phyloP scores from a whole-genome alignment of 495 filamentous ascomycete genomes.

The Collariella sp. region DNA sequence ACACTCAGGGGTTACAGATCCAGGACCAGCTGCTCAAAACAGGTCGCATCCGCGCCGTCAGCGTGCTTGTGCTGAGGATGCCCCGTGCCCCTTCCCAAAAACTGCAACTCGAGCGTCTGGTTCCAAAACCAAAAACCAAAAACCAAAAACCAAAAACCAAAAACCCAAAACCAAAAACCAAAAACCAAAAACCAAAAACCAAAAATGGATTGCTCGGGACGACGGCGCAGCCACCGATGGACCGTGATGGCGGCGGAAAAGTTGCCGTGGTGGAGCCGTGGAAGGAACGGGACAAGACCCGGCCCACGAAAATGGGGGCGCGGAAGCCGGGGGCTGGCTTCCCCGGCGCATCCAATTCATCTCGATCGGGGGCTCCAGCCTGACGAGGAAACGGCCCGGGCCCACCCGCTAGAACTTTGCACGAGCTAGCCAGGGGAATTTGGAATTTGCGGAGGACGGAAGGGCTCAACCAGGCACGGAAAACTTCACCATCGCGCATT shows the following conservation, averaged over 20 bases:
- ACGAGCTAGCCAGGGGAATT: neutral
- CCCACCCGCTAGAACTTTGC: neutral
- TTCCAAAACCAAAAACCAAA: too few relatives aligned
- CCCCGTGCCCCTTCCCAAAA: too few relatives aligned
- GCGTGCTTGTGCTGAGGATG: neutral
- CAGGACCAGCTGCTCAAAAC: neutral
- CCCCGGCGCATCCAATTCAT: conserved; percentile 6
- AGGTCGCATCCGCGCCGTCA: neutral
- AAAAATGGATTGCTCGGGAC: neutral
- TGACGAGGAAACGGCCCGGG: conserved; percentile 10
- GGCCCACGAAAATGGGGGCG: neutral
- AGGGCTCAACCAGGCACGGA: neutral
- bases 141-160: too few relatives aligned
- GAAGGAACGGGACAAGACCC: neutral
- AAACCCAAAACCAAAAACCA: too few relatives aligned
- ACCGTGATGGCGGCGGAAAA: neutral
- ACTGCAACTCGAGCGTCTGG: too few relatives aligned
- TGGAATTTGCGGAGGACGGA: neutral
- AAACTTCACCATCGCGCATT: neutral
- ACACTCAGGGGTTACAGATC: neutral
- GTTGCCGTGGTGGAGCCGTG: neutral
- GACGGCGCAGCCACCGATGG: neutral
- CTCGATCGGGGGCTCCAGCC: conserved; percentile 1
- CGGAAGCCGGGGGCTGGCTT: conserved; percentile 10
- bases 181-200: too few relatives aligned